Evolutionary conservation across 83 land plant genomes (phyloP).

Genomic region (Thuja plicata): DNA sequence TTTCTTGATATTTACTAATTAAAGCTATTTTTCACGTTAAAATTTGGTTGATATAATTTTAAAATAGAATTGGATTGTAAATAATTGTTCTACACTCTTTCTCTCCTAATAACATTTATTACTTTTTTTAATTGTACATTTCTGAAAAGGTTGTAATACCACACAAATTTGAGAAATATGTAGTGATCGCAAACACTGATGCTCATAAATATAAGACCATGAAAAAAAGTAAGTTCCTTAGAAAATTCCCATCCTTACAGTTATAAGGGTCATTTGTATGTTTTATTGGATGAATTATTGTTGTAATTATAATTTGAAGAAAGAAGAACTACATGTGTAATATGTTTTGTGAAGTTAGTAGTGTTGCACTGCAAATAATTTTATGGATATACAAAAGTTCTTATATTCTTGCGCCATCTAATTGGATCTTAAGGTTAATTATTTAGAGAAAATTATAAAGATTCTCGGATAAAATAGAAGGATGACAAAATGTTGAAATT

Average conservation of each 20-base stretch:
- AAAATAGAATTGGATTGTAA: neutral
- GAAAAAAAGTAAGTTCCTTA: constrained; percentile 68
- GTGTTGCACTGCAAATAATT: neutral
- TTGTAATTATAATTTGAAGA: neutral
- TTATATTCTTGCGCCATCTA: neutral
- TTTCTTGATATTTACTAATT: neutral
- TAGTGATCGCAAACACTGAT: constrained; percentile 91
- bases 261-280: neutral
- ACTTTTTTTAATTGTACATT: constrained; percentile 32
- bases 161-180: constrained; percentile 73
- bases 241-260: neutral
- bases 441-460: neutral
- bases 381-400: neutral
- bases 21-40: neutral
- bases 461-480: no score
- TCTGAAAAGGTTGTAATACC: constrained; percentile 87
- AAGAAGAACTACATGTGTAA: neutral
- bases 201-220: constrained; percentile 86
- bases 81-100: neutral
- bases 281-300: neutral
- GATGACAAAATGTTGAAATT: neutral
- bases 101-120: neutral
- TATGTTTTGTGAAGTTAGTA: neutral
- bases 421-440: neutral
- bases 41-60: neutral